These are phyloP conservation scores for Globisporangium iwayamae DNA, from an alignment of 352 stramenopile genomes.

Conservation along the genomic window DNA sequence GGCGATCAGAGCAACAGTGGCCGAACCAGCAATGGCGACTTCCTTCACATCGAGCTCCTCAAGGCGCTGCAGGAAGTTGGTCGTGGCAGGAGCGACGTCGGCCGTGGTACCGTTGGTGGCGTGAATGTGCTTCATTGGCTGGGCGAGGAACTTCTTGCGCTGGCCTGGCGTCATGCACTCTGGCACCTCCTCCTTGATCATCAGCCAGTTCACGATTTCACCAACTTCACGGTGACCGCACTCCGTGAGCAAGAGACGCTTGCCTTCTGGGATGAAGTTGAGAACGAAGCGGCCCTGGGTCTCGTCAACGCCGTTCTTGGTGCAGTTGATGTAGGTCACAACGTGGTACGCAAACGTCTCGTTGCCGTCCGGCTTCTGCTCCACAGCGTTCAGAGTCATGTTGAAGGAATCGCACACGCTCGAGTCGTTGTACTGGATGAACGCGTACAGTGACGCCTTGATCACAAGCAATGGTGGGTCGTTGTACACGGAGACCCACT, in stretches of 20 bases:
- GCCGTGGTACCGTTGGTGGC: conserved; percentile 51
- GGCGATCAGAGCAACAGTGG: conserved; percentile 56
- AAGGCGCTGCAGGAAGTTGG: conserved; percentile 62
- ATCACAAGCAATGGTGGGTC: conserved; percentile 75
- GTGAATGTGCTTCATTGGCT: conserved; percentile 88
- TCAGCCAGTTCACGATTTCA: conserved; percentile 86
- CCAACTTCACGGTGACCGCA: conserved; percentile 81
- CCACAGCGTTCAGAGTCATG: conserved; percentile 83
- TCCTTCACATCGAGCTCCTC: conserved; percentile 64
- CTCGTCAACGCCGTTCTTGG: conserved; percentile 66
- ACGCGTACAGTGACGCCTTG: conserved; percentile 83
- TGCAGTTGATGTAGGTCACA: conserved; percentile 84
- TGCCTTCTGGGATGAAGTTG: conserved; percentile 81
- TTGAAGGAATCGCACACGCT: conserved; percentile 82
- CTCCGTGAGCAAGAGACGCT: conserved; percentile 73
- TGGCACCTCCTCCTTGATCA: conserved; percentile 75
- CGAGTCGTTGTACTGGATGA: conserved; percentile 84
- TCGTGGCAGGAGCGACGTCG: conserved; percentile 43
- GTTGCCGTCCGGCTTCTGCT: conserved; percentile 76
- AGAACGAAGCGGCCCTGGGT: conserved; percentile 78
- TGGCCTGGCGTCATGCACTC: conserved; percentile 79
- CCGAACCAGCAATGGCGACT: conserved; percentile 60
- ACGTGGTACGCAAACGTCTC: conserved; percentile 78
- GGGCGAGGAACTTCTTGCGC: conserved; percentile 75
- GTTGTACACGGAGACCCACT: conserved; percentile 82